phyloP scores from a whole-genome alignment of 345 rosid genomes.

The rapeseed (Brassica napus) region DNA sequence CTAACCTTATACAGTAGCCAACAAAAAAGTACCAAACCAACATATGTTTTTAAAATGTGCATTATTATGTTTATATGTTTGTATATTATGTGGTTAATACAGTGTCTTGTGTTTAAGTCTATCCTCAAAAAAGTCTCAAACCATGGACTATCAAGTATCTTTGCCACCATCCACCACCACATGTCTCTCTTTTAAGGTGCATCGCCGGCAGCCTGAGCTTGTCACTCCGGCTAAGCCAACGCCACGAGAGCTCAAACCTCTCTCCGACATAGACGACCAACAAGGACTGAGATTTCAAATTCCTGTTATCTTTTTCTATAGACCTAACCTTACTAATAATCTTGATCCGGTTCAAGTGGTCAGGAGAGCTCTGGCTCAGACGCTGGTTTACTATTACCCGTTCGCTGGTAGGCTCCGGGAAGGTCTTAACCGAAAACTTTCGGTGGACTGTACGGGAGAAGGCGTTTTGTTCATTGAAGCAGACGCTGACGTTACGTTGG shows the following conservation, averaged over 20 bases:
- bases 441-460: conserved; percentile 60
- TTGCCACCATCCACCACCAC: conserved; percentile 9
- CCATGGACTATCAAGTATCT: conserved; percentile 22
- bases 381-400: conserved; percentile 54
- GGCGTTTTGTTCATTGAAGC: conserved; percentile 57
- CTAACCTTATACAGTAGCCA: not conserved
- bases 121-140: conserved; percentile 19
- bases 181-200: conserved; percentile 36
- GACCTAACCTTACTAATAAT: conserved; percentile 24
- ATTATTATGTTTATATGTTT: not conserved
- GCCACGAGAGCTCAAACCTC: conserved; percentile 38
- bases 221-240: conserved; percentile 42
- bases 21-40: conserved; percentile 1
- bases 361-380: conserved; percentile 41
- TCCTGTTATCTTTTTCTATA: conserved; percentile 36
- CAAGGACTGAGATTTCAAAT: conserved; percentile 41
- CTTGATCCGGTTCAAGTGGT: conserved; percentile 49
- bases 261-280: conserved; percentile 51
- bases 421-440: conserved; percentile 45
- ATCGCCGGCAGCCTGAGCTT: conserved; percentile 37
- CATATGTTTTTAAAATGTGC: not conserved
- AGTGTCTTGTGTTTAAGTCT: not conserved
- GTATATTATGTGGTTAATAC: conserved; percentile 9
- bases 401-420: conserved; percentile 61
- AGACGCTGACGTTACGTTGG: conserved; percentile 49